Evolutionary conservation across 1,139 yeast species (phyloP), one percentile per base, ranked within the genome.

Genomic region (Martiniozyma asiatica): DNA sequence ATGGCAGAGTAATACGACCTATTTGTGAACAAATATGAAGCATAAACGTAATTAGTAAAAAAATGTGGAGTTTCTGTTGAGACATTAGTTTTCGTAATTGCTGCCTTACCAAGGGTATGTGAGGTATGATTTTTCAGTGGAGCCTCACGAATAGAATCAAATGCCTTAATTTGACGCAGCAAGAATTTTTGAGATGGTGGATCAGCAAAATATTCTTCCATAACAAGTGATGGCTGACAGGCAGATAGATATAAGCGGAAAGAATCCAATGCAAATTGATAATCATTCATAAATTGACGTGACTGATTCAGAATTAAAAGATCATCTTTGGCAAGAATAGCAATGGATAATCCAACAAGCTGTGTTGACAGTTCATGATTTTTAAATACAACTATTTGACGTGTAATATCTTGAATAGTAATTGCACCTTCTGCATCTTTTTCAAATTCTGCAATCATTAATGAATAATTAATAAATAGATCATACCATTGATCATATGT

Each of bases 111-210:
- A 4, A 19, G 16, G 1, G 70, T 58, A 14, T 85, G 72, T 11
- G 63, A 59, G 14, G 60, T 65, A 19, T 55, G 53, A n/a, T n/a
- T n/a, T n/a, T n/a, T n/a, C n/a, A n/a, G n/a, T n/a, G n/a, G n/a
- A 12, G 20, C 26, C 5, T 62, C 60, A 20, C 71, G 63, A 12
- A 77, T 51, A 3, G 89, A 69, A 49, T 89, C 98, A 50, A 73
- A 77, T 0, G 94, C 92, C 48, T 87, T 89, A 41, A 87, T 61
- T 45, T 87, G 96, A 40, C 98, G 73, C 37, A 89, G 58, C 42
- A 87, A 74, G 50, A 75, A 89, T 52, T 89, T 89, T 45, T 87
- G 97, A 46, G 84, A 89, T 37, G 81, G 81, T 25, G 82, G 73
- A 31, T 78, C 75, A 28, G 82, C 73, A 48, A 77, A 77, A 6